Evolutionary conservation across 208 protist genomes (phyloP).

Genomic region (Acanthamoeba triangularis): DNA sequence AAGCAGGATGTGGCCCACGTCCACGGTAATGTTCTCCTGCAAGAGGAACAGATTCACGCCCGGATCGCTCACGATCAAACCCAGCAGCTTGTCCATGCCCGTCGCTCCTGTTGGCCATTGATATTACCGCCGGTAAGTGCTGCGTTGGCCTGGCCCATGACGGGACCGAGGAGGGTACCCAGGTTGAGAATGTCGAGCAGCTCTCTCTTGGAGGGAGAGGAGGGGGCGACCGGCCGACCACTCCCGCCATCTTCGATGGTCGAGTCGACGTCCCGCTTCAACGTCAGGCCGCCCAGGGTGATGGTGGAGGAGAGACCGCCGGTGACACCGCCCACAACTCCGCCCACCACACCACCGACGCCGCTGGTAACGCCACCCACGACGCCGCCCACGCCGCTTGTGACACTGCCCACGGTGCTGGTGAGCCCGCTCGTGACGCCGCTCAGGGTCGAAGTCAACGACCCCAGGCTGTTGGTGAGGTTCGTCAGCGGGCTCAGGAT

Average conservation of each 20-base stretch:
- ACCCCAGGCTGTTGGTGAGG: neutral
- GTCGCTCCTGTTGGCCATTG: neutral
- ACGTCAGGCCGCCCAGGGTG: neutral
- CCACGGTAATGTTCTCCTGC: neutral
- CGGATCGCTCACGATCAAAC: neutral
- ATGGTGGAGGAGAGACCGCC: neutral
- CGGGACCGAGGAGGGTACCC: neutral
- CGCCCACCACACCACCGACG: too few species aligned
- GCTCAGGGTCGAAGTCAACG: neutral
- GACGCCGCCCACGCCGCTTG: neutral
- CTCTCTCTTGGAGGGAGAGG: neutral
- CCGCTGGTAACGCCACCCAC: neutral
- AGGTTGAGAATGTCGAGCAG: neutral
- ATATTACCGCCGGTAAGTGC: too few species aligned
- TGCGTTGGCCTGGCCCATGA: too few species aligned
- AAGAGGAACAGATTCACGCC: neutral
- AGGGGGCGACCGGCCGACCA: neutral
- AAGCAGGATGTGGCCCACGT: neutral
- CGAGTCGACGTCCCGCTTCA: neutral
- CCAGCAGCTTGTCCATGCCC: neutral
- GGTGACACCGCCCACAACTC: neutral
- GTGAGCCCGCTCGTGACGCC: neutral
- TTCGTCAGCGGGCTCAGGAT: neutral
- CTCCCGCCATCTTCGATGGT: neutral
- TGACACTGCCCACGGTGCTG: neutral